phyloP scores from a whole-genome alignment of 2,329 filamentous ascomycete genomes.

The Ophiostoma ulmi region DNA sequence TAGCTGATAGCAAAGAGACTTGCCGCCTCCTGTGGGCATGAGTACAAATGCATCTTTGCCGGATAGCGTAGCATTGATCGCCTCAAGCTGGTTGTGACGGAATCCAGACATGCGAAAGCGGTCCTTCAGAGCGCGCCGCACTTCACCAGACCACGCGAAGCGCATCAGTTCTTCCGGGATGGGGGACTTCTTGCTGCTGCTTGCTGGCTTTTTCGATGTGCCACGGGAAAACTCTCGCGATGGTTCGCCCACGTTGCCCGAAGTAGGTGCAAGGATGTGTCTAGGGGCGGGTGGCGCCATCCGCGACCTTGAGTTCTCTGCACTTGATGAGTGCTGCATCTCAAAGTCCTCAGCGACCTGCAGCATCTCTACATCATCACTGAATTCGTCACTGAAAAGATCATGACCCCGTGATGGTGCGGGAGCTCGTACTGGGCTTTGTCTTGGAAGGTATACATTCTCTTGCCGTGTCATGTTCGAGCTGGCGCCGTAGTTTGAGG shows the following conservation, averaged over 20 bases:
- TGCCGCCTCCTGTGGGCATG: constrained; percentile 97
- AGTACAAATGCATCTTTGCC: constrained; percentile 91
- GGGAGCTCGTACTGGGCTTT: background rate
- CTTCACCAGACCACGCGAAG: constrained; percentile 78
- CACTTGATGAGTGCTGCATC: constrained; percentile 34
- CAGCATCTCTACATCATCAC: constrained; percentile 43
- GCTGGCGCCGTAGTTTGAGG: background rate
- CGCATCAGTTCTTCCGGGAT: constrained; percentile 54
- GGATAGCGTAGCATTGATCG: constrained; percentile 84
- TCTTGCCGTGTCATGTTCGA: background rate
- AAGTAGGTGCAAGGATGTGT: constrained; percentile 44
- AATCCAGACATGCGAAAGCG: constrained; percentile 83
- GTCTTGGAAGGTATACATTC: background rate
- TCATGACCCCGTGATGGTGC: constrained; percentile 15
- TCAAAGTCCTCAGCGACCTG: constrained; percentile 50
- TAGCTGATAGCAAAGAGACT: constrained; percentile 93
- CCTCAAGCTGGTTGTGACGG: constrained; percentile 84
- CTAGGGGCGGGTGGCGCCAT: constrained; percentile 29
- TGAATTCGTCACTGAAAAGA: constrained; percentile 31
- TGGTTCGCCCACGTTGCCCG: constrained; percentile 40
- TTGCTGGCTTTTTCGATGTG: constrained; percentile 32
- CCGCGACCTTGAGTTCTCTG: constrained; percentile 27
- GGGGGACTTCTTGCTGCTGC: constrained; percentile 30
- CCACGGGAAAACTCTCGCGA: constrained; percentile 36
- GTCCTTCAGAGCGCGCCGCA: constrained; percentile 73